Conservation (phyloP, 768 basidiomycete genomes). For the Exsudoporus frostii region DNA sequence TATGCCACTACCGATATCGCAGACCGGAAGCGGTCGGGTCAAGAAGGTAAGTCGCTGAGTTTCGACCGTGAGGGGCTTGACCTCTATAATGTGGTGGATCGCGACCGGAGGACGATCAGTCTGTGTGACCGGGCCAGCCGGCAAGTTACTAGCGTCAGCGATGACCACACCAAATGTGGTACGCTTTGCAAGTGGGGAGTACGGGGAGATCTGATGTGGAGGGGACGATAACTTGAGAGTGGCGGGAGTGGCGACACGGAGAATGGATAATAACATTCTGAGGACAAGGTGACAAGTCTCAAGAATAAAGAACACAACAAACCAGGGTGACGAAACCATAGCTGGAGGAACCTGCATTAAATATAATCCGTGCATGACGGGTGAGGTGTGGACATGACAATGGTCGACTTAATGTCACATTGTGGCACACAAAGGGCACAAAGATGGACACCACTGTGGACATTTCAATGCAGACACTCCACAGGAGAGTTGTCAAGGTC, state of each 20-base stretch:
- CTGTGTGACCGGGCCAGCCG: background rate
- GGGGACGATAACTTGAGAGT: conserved; percentile 4
- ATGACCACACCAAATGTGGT: background rate
- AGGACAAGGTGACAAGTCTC: background rate
- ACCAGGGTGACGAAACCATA: background rate
- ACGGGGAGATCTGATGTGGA: background rate
- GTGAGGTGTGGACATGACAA: conserved; percentile 16
- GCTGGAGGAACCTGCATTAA: conserved; percentile 7
- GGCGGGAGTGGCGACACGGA: conserved; percentile 3
- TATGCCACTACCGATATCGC: background rate
- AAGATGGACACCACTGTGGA: background rate
- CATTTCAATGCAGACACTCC: background rate
- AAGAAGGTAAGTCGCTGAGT: background rate
- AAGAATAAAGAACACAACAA: background rate
- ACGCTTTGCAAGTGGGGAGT: conserved; percentile 1
- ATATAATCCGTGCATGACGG: conserved; percentile 6
- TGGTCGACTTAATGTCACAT: conserved; percentile 6
- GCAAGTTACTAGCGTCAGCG: background rate
- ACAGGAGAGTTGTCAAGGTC: background rate
- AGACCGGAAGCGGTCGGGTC: background rate
- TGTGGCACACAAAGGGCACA: conserved; percentile 8
- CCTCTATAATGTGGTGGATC: background rate
- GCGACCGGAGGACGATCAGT: background rate
- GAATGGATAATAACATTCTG: conserved; percentile 14
- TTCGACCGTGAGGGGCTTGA: background rate